phyloP scores from a whole-genome alignment of 208 protist species.

The Crithidia sp. region DNA sequence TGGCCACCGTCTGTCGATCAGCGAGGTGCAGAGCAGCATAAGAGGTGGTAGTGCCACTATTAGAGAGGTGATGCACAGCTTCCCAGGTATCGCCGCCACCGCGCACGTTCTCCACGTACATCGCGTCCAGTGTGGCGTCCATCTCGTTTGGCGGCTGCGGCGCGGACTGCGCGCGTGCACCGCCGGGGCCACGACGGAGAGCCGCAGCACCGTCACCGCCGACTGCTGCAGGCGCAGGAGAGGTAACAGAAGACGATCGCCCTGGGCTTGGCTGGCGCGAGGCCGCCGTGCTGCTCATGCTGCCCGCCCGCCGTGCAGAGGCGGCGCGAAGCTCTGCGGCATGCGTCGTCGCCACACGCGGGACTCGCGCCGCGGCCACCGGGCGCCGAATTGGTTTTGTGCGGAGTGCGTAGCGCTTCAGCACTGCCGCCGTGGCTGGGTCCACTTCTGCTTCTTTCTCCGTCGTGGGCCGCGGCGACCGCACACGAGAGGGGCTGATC shows the following conservation, averaged over 20 bases:
- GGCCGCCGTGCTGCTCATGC: neutral
- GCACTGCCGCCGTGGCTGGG: conserved; percentile 22
- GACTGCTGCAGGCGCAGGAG: neutral
- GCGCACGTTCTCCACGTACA: conserved; percentile 24
- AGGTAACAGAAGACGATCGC: neutral
- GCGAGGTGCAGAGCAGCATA: conserved; percentile 26
- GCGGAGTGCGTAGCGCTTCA: conserved; percentile 38
- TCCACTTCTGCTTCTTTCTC: conserved; percentile 2
- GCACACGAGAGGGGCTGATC: neutral
- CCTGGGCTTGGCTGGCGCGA: conserved; percentile 6
- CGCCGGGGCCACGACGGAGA: conserved; percentile 7
- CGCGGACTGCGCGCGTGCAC: neutral
- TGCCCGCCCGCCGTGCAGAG: conserved; percentile 3
- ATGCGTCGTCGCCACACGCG: conserved; percentile 18
- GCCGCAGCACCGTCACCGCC: neutral
- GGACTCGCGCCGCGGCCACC: neutral
- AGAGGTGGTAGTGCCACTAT: neutral
- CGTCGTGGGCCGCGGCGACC: neutral
- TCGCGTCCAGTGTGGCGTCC: conserved; percentile 38
- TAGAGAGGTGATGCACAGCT: too few species aligned
- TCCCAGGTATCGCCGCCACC: too few species aligned
- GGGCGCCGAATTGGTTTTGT: conserved; percentile 4
- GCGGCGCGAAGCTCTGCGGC: conserved; percentile 12
- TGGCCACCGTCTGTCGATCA: neutral
- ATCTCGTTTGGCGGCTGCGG: neutral